phyloP scores from a whole-genome alignment of 345 rosid genomes.

The Gossypioides kirkii region DNA sequence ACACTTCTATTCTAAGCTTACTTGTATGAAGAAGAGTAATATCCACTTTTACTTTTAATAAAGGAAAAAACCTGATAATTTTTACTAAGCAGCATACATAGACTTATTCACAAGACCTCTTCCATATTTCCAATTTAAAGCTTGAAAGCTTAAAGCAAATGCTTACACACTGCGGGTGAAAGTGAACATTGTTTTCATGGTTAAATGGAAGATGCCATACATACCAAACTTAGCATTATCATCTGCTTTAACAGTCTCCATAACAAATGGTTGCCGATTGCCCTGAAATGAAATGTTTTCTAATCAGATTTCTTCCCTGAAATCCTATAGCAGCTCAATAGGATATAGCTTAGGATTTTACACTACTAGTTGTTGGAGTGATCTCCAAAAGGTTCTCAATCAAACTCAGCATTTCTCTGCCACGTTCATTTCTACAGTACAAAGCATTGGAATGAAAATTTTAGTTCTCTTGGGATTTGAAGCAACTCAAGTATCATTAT shows the following conservation, averaged over 20 bases:
- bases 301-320: neutral
- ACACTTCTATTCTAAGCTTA: neutral
- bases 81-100: neutral
- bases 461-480: slow-evolving; percentile 3
- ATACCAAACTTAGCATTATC: slow-evolving; percentile 84
- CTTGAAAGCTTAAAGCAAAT: too few species aligned
- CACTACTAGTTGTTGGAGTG: slow-evolving; percentile 74
- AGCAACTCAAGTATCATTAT: neutral
- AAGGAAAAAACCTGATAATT: neutral
- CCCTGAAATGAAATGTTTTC: slow-evolving; percentile 45
- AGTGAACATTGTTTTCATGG: slow-evolving; percentile 1
- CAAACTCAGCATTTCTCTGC: slow-evolving; percentile 83
- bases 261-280: slow-evolving; percentile 71
- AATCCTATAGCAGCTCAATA: neutral
- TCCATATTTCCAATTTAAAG: neutral
- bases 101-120: neutral
- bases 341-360: slow-evolving; percentile 31
- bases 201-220: slow-evolving; percentile 7
- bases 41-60: neutral
- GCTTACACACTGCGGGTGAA: neutral
- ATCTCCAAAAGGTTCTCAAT: slow-evolving; percentile 77
- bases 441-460: slow-evolving; percentile 9
- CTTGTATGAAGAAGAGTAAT: neutral
- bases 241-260: slow-evolving; percentile 95
- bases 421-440: slow-evolving; percentile 68